Percentiles rank a stretch among this genome's conserved stretches.
Evolutionary conservation across 73 alveolate species (phyloP).

Genomic region (Tetrahymena borealis): DNA sequence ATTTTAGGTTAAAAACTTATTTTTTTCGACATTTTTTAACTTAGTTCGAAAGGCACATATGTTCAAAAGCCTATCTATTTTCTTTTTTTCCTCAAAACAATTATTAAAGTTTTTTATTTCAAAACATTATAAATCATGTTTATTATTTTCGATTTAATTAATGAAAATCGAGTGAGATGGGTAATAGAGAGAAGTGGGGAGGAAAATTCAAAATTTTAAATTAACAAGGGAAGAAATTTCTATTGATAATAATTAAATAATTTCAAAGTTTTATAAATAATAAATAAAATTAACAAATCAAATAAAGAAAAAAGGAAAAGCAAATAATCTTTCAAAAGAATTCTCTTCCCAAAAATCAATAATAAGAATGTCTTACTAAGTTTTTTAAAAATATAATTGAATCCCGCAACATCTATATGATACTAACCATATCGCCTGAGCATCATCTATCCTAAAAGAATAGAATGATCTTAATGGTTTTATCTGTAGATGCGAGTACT

Average conservation of each 20-base stretch:
- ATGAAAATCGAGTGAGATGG: neutral
- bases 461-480: neutral
- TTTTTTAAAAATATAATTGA: neutral
- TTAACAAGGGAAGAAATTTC: neutral
- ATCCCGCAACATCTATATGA: neutral
- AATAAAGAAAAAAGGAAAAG: neutral
- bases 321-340: neutral
- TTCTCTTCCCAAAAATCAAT: neutral
- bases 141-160: neutral
- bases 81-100: neutral
- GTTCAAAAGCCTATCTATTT: neutral
- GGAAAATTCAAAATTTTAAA: neutral
- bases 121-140: neutral
- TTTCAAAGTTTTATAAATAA: neutral
- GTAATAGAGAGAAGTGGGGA: neutral
- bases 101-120: neutral
- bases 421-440: neutral
- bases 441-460: neutral
- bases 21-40: neutral
- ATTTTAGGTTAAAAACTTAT: neutral
- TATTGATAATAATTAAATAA: neutral
- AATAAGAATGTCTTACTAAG: neutral
- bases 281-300: neutral
- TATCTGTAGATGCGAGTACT: neutral
- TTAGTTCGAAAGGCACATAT: conserved; percentile 3